Evolutionary conservation across 768 basidiomycete genomes (phyloP).

Genomic region (Hypsizygus marmoreus): DNA sequence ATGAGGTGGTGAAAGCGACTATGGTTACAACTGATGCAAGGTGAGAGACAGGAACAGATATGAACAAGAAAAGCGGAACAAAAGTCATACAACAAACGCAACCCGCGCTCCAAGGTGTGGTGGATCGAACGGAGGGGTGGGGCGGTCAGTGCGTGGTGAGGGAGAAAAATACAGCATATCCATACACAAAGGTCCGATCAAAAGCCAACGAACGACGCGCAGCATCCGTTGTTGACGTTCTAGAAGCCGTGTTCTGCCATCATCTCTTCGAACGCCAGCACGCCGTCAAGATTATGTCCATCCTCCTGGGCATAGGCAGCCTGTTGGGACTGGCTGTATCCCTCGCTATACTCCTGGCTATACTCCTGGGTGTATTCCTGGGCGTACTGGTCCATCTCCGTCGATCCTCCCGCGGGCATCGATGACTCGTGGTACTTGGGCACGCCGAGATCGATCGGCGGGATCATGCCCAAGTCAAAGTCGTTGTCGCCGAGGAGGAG

Average conservation of each 20-base stretch:
- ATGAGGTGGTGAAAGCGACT: slow-evolving; percentile 23
- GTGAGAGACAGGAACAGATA: not conserved
- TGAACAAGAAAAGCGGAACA: not conserved
- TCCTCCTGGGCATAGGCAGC: slow-evolving; percentile 24
- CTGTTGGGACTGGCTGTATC: slow-evolving; percentile 32
- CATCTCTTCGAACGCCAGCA: slow-evolving; percentile 45
- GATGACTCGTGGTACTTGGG: slow-evolving; percentile 44
- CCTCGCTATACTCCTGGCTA: slow-evolving; percentile 35
- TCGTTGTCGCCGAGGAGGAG: slow-evolving; percentile 58
- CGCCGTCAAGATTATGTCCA: slow-evolving; percentile 22
- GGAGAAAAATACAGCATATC: slow-evolving; percentile 27
- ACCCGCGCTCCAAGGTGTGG: not conserved
- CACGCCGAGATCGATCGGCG: slow-evolving; percentile 61
- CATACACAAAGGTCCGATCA: slow-evolving; percentile 30
- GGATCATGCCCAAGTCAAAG: slow-evolving; percentile 67
- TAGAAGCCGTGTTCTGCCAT: slow-evolving; percentile 34
- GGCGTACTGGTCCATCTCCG: slow-evolving; percentile 21
- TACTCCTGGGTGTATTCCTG: slow-evolving; percentile 28
- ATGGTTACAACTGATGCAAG: slow-evolving; percentile 33
- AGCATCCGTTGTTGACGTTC: slow-evolving; percentile 30
- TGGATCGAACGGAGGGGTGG: slow-evolving; percentile 4
- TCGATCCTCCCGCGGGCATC: too few relatives aligned
- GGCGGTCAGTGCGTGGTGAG: slow-evolving; percentile 16
- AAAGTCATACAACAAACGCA: slow-evolving; percentile 3
- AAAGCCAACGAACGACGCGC: slow-evolving; percentile 38